phyloP scores from a whole-genome alignment of 345 rosid genomes.

The Combretum micranthum region DNA sequence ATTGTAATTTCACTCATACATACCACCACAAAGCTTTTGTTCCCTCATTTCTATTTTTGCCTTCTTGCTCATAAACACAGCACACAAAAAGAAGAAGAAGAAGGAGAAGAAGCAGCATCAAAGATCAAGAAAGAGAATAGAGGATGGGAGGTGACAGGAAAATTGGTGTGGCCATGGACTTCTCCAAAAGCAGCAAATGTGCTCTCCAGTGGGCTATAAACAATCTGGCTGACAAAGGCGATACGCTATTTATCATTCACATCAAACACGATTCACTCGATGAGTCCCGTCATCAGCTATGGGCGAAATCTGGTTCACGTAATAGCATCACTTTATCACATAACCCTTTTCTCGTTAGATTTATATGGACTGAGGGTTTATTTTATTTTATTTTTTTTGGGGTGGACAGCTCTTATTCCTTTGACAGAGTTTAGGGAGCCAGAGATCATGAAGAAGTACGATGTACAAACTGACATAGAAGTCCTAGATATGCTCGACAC shows the following conservation, averaged over 20 bases:
- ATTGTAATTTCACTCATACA: too few relatives aligned
- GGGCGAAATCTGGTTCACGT: constrained; percentile 82
- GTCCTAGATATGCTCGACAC: constrained; percentile 86
- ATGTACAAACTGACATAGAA: constrained; percentile 43
- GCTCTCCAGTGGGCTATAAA: constrained; percentile 84
- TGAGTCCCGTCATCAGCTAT: constrained; percentile 46
- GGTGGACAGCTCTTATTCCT: constrained; percentile 68
- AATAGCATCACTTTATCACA: constrained; percentile 10
- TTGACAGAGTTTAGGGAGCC: constrained; percentile 82
- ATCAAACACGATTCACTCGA: constrained; percentile 35
- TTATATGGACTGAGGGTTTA: background rate
- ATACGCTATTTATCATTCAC: constrained; percentile 63
- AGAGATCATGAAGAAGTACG: constrained; percentile 49
- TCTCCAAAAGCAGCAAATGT: constrained; percentile 79
- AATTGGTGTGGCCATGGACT: constrained; percentile 84
- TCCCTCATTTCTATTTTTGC: too few relatives aligned
- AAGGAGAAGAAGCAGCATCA: too few relatives aligned
- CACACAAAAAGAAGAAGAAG: too few relatives aligned
- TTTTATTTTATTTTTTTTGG: constrained; percentile 6
- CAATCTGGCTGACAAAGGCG: constrained; percentile 75
- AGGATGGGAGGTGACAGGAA: constrained; percentile 62
- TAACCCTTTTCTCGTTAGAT: background rate
- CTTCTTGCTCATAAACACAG: too few relatives aligned
- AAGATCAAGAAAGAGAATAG: background rate
- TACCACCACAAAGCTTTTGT: too few relatives aligned